Percentiles rank a stretch among this genome's conserved stretches.
Evolutionary conservation across 176 grass and related monocot genomes (phyloP).

Genomic region (Triticum timopheevii): DNA sequence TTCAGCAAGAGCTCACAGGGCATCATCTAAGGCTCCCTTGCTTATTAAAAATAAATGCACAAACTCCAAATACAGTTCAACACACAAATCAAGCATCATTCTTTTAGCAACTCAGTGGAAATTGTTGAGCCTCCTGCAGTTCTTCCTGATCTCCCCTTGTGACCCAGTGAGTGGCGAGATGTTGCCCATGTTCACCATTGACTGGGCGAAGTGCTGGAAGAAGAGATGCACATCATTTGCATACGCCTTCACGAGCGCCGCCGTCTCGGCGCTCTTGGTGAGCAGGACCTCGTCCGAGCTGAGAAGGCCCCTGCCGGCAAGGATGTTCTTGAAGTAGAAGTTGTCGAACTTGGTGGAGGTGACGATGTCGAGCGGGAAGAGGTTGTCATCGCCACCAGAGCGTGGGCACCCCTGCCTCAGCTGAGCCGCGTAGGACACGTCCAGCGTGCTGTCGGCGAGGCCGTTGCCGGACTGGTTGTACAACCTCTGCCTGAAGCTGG

Average conservation of each 20-base stretch:
- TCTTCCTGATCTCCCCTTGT: slow-evolving; percentile 37
- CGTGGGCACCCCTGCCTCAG: slow-evolving; percentile 34
- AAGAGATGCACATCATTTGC: slow-evolving; percentile 4
- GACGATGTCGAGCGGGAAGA: slow-evolving; percentile 35
- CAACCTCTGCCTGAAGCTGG: slow-evolving; percentile 40
- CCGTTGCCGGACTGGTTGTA: slow-evolving; percentile 49
- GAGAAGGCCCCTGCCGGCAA: slow-evolving; percentile 39
- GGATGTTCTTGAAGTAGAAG: slow-evolving; percentile 52
- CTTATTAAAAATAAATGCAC: not conserved
- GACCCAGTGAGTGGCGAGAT: slow-evolving; percentile 26
- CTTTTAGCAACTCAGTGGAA: not conserved
- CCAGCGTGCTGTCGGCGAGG: slow-evolving; percentile 31
- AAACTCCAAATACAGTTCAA: not conserved
- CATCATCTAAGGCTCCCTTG: too few relatives aligned
- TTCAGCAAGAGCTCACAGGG: too few relatives aligned
- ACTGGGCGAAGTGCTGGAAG: slow-evolving; percentile 41
- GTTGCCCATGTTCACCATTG: slow-evolving; percentile 59
- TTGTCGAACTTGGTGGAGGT: slow-evolving; percentile 52
- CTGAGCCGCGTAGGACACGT: slow-evolving; percentile 24
- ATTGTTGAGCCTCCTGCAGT: slow-evolving; percentile 46
- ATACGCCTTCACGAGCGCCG: slow-evolving; percentile 34
- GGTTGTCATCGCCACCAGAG: slow-evolving; percentile 37
- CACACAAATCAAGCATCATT: not conserved
- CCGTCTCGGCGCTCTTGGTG: slow-evolving; percentile 23
- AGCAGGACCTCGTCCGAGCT: slow-evolving; percentile 50